Percentiles rank a stretch among this genome's conserved stretches.
Conservation (phyloP, 768 basidiomycete genomes). For the Sarcodon aspratus region DNA sequence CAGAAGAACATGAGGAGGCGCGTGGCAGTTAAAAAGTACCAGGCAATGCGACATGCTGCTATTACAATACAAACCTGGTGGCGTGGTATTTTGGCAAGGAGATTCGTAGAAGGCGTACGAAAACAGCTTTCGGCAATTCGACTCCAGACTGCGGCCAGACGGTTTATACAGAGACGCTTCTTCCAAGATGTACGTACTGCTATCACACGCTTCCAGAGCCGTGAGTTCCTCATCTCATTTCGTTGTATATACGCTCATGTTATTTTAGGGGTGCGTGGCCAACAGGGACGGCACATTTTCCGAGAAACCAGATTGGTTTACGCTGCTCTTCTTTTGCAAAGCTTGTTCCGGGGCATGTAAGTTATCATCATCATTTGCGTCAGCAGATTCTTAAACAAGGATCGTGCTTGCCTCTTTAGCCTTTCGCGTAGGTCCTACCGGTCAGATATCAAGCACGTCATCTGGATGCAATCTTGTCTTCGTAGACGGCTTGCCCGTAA, state of each 20-base stretch:
- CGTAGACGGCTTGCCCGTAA: constrained; percentile 82
- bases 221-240: constrained; percentile 38
- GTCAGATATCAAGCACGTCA: constrained; percentile 55
- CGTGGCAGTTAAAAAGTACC: constrained; percentile 76
- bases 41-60: constrained; percentile 53
- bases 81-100: constrained; percentile 74
- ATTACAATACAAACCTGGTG: constrained; percentile 92
- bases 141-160: constrained; percentile 63
- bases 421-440: constrained; percentile 41
- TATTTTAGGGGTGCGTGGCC: constrained; percentile 59
- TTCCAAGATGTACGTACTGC: constrained; percentile 54
- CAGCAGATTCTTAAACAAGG: too few species aligned
- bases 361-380: constrained; percentile 19
- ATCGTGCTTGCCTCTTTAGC: constrained; percentile 20
- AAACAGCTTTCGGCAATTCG: constrained; percentile 64
- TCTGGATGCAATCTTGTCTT: constrained; percentile 86
- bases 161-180: constrained; percentile 60
- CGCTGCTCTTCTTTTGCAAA: constrained; percentile 70
- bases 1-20: constrained; percentile 94
- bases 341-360: constrained; percentile 81
- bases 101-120: constrained; percentile 58
- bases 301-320: constrained; percentile 38
- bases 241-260: constrained; percentile 1
- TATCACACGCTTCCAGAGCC: constrained; percentile 70
- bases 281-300: constrained; percentile 52